Evolutionary conservation across 305 asterid species (phyloP), one percentile per base, ranked within the genome.

Genomic region (Plantago coronopus): DNA sequence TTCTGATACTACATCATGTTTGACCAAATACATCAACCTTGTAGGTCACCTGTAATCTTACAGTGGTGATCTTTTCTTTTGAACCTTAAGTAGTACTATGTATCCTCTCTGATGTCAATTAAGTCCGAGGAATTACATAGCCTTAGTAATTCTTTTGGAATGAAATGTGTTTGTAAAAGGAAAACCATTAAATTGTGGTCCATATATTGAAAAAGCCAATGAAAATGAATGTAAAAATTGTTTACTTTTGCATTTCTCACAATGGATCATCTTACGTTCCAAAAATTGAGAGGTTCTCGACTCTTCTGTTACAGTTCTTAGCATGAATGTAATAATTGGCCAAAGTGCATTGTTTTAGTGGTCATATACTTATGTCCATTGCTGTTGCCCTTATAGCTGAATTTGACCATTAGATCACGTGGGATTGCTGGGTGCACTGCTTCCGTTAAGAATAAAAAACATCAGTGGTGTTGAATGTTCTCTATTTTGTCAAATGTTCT

Each of bases 71-170:
- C 29, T 19, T 21, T 47, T 15, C 15, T 9, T 25, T 23, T 47
- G 6, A 51, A 50, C 27, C 57, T 22, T 12, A 51, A 51, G 57
- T 22, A 20, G 57, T 4, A 45, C 16, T 16, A n/a, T n/a, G n/a
- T n/a, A n/a, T n/a, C n/a, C 21, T 17, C 40, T 54, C 40, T 54
- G 59, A 25, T 54, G 42, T n/a, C 42, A 54, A 50, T n/a, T 6
- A 54, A 25, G 42, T 25, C 17, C 15, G 59, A 54, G 54, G 18
- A 48, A 11, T 16, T 19, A 49, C 55, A 49, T 49, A 16, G 55
- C 23, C 54, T 25, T 17, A 48, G 20, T n/a, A 46, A n/a, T n/a
- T n/a, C n/a, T n/a, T n/a, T n/a, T n/a, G n/a, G n/a, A n/a, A n/a
- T n/a, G n/a, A n/a, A n/a, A n/a, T n/a, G n/a, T n/a, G n/a, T n/a